These are phyloP conservation scores for Lentinula sp. DNA, from an alignment of 768 basidiomycete species.

Conservation along the genomic window DNA sequence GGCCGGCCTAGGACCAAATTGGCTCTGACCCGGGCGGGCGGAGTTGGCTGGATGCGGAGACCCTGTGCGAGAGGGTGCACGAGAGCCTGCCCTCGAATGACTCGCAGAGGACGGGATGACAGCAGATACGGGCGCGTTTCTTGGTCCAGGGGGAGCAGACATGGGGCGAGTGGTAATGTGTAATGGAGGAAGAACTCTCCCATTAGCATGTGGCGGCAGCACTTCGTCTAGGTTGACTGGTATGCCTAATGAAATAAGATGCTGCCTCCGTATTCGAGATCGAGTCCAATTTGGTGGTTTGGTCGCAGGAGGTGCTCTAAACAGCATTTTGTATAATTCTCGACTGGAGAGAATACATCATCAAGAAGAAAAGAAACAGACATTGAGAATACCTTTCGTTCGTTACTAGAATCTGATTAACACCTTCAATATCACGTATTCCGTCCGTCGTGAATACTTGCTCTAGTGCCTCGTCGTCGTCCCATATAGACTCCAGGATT, in stretches of 20 bases:
- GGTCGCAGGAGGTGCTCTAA: slow-evolving; percentile 66
- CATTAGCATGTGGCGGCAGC: slow-evolving; percentile 51
- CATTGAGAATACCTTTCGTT: slow-evolving; percentile 56
- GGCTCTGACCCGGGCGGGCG: slow-evolving; percentile 25
- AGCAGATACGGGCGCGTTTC: slow-evolving; percentile 28
- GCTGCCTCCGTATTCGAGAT: slow-evolving; percentile 84
- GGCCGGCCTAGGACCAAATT: slow-evolving; percentile 71
- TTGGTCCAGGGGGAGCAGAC: slow-evolving; percentile 70
- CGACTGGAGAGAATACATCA: slow-evolving; percentile 44
- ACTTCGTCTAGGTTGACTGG: slow-evolving; percentile 96
- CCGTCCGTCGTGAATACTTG: slow-evolving; percentile 59
- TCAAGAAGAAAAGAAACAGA: slow-evolving; percentile 6
- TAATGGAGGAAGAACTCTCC: slow-evolving; percentile 68
- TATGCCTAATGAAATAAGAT: slow-evolving; percentile 86
- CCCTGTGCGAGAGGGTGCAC: slow-evolving; percentile 5
- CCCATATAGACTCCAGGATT: slow-evolving; percentile 65
- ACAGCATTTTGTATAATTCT: slow-evolving; percentile 64
- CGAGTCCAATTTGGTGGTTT: slow-evolving; percentile 94
- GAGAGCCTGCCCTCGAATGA: slow-evolving; percentile 48
- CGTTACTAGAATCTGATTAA: slow-evolving; percentile 71
- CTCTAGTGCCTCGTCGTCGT: slow-evolving; percentile 35
- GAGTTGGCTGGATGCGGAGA: slow-evolving; percentile 28
- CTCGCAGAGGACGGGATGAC: slow-evolving; percentile 27
- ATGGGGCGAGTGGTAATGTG: slow-evolving; percentile 79
- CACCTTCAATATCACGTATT: slow-evolving; percentile 75